Evolutionary conservation across 2,329 filamentous ascomycete genomes (phyloP).

Genomic region (Furcasterigmium sp.): DNA sequence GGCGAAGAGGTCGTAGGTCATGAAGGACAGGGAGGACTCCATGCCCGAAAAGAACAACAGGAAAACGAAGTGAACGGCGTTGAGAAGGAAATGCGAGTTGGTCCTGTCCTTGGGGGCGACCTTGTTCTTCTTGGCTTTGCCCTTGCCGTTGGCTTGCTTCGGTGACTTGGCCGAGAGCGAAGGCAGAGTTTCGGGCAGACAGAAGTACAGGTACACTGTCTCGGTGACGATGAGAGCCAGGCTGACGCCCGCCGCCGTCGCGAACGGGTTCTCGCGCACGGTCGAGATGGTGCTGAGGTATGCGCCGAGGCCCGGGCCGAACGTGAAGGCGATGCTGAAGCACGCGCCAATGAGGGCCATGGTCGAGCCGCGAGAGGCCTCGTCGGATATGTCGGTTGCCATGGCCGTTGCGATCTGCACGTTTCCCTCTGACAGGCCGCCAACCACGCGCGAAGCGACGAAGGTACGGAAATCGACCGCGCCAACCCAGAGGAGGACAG

Average conservation of each 20-base stretch:
- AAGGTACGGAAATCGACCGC: slow-evolving; percentile 96
- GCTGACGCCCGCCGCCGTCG: slow-evolving; percentile 83
- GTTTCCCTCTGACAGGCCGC: slow-evolving; percentile 92
- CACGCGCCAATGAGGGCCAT: slow-evolving; percentile 96
- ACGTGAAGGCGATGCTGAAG: slow-evolving; percentile 96
- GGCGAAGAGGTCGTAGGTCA: slow-evolving; percentile 90
- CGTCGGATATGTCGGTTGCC: slow-evolving; percentile 90
- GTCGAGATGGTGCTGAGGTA: slow-evolving; percentile 72
- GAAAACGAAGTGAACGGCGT: slow-evolving; percentile 82
- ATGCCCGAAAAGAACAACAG: slow-evolving; percentile 96
- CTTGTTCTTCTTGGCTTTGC: slow-evolving; percentile 13
- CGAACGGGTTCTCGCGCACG: slow-evolving; percentile 87
- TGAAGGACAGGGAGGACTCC: slow-evolving; percentile 96
- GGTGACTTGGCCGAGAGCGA: slow-evolving; percentile 34
- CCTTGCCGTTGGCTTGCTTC: slow-evolving; percentile 18
- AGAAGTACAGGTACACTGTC: slow-evolving; percentile 80
- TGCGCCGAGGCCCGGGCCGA: slow-evolving; percentile 87
- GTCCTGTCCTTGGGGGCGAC: slow-evolving; percentile 45
- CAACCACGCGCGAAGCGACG: slow-evolving; percentile 85
- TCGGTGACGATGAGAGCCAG: slow-evolving; percentile 79
- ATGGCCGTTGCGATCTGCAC: slow-evolving; percentile 95
- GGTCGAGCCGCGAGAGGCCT: slow-evolving; percentile 76
- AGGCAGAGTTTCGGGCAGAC: slow-evolving; percentile 82
- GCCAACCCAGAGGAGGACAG: slow-evolving; percentile 88
- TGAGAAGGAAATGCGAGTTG: slow-evolving; percentile 79